Evolutionary conservation across 805 yeast species (phyloP).

Genomic region (Kodamaea jinghongensis): DNA sequence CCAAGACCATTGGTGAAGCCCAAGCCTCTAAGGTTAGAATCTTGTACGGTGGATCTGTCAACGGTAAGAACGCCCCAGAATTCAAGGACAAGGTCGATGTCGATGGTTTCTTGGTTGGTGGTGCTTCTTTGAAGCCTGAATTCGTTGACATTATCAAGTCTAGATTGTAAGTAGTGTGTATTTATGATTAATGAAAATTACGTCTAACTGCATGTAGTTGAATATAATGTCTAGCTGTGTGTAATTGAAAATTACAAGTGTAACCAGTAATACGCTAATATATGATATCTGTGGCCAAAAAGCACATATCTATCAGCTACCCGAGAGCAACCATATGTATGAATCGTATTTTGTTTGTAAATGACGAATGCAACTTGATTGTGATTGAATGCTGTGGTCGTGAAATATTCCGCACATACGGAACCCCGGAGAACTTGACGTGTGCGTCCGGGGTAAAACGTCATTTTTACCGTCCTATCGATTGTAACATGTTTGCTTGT

Average conservation of each 20-base stretch:
- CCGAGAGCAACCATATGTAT: too few relatives aligned
- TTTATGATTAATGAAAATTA: constrained; percentile 4
- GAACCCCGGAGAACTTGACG: too few relatives aligned
- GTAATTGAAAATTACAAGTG: too few relatives aligned
- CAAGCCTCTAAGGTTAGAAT: constrained; percentile 81
- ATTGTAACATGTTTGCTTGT: constrained; percentile 3
- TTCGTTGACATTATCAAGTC: constrained; percentile 93
- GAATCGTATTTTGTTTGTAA: too few relatives aligned
- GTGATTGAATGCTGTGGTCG: too few relatives aligned
- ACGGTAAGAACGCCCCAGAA: constrained; percentile 86
- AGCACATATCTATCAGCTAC: too few relatives aligned
- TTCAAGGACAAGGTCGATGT: constrained; percentile 92
- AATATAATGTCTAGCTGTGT: constrained; percentile 2
- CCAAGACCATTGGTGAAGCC: constrained; percentile 69
- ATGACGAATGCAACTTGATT: too few relatives aligned
- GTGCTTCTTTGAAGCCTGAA: constrained; percentile 98
- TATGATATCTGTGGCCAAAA: too few relatives aligned
- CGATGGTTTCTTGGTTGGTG: constrained; percentile 99
- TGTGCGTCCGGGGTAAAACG: too few relatives aligned
- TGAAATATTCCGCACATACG: too few relatives aligned
- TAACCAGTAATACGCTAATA: too few relatives aligned
- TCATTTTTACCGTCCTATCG: neutral
- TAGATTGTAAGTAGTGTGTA: constrained; percentile 52
- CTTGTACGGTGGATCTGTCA: constrained; percentile 98
- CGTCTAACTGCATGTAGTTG: neutral